phyloP scores from a whole-genome alignment of 1,284 basidiomycete genomes.

The Pisolithus thermaeus region DNA sequence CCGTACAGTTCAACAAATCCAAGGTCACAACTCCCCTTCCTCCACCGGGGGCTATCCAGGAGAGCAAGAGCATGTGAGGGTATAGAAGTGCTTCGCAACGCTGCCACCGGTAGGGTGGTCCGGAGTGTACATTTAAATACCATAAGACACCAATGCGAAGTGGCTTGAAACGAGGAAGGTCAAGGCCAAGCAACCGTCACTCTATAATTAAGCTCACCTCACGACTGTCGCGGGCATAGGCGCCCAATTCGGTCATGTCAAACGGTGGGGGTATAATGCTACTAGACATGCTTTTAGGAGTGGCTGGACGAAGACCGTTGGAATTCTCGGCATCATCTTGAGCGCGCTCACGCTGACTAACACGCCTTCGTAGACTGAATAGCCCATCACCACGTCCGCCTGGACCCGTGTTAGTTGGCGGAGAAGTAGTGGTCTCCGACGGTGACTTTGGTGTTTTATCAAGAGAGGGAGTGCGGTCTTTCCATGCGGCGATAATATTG shows the following conservation, averaged over 20 bases:
- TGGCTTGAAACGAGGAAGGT: constrained; percentile 46
- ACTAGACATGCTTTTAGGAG: constrained; percentile 26
- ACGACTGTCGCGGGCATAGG: constrained; percentile 34
- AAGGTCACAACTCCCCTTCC: constrained; percentile 76
- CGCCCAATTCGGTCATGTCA: constrained; percentile 41
- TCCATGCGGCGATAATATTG: constrained; percentile 78
- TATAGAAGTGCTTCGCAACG: constrained; percentile 80
- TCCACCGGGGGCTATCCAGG: constrained; percentile 76
- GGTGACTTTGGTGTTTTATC: constrained; percentile 21
- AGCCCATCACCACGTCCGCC: constrained; percentile 37
- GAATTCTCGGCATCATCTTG: constrained; percentile 10
- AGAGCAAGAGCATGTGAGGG: constrained; percentile 71
- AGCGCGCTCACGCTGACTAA: constrained; percentile 17
- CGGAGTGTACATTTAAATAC: constrained; percentile 84
- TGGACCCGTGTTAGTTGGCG: constrained; percentile 8
- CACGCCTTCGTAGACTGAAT: constrained; percentile 58
- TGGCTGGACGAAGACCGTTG: constrained; percentile 16
- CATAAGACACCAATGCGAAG: constrained; percentile 77
- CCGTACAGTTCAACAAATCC: constrained; percentile 77
- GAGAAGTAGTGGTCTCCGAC: constrained; percentile 21
- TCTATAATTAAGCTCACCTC: constrained; percentile 39
- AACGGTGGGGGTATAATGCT: constrained; percentile 39
- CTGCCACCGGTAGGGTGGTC: constrained; percentile 77
- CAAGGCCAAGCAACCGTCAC: constrained; percentile 18
- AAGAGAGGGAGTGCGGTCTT: constrained; percentile 51